These are phyloP conservation scores for Scedosporium aurantiacum DNA, from an alignment of 2,329 filamentous ascomycete genomes.

Conservation along the genomic window DNA sequence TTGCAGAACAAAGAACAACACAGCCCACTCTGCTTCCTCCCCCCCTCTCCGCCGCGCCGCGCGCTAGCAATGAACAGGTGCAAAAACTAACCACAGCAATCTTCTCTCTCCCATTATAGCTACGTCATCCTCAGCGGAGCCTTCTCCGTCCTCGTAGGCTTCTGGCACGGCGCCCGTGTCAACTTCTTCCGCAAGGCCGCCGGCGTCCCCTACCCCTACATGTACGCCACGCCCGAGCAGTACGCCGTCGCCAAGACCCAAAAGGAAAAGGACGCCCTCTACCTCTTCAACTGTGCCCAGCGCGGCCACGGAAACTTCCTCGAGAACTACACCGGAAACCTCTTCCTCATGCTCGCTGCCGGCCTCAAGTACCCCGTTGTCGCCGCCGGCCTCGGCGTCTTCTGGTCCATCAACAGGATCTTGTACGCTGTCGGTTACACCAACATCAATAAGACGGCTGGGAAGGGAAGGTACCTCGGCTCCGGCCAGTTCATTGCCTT, in stretches of 20 bases:
- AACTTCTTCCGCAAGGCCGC: constrained; percentile 38
- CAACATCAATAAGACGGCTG: constrained; percentile 11
- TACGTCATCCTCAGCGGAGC: constrained; percentile 49
- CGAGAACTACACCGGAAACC: constrained; percentile 45
- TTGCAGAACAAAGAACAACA: neutral
- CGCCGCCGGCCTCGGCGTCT: constrained; percentile 37
- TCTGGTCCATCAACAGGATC: constrained; percentile 40
- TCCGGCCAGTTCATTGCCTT: neutral
- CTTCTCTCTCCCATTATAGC: constrained; percentile 23
- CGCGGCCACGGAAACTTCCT: constrained; percentile 52
- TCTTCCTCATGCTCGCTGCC: constrained; percentile 41
- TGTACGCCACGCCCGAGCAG: constrained; percentile 43
- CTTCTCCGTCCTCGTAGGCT: constrained; percentile 46
- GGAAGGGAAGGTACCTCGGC: neutral
- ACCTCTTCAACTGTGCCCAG: constrained; percentile 54
- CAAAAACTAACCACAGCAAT: neutral
- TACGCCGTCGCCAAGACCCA: constrained; percentile 21
- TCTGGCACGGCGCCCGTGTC: constrained; percentile 37
- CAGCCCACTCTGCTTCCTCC: neutral
- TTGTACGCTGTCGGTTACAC: constrained; percentile 47
- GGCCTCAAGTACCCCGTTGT: constrained; percentile 43
- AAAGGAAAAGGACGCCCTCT: constrained; percentile 38
- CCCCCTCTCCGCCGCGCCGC: neutral
- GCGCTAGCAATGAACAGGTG: neutral
- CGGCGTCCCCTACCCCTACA: constrained; percentile 44